phyloP scores from a whole-genome alignment of 352 stramenopile genomes.

The Phytophthora palmivora region DNA sequence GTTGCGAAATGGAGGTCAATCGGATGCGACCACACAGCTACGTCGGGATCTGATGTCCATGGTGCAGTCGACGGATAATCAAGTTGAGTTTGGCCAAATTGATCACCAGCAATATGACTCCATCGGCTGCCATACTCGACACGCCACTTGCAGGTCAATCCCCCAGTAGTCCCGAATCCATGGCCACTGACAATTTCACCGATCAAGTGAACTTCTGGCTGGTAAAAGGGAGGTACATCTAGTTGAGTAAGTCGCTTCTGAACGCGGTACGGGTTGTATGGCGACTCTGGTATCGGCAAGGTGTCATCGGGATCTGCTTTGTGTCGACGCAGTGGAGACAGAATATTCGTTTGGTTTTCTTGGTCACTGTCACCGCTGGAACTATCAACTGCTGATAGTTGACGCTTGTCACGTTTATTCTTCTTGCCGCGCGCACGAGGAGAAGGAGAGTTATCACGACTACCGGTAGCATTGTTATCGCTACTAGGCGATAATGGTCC shows the following conservation, averaged over 20 bases:
- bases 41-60: constrained; percentile 33
- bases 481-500: constrained; percentile 4
- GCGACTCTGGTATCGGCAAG: constrained; percentile 25
- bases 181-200: constrained; percentile 70
- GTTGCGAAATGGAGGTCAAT: constrained; percentile 75
- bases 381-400: constrained; percentile 12
- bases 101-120: constrained; percentile 64
- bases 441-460: constrained; percentile 4
- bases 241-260: constrained; percentile 31
- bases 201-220: constrained; percentile 77
- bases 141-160: constrained; percentile 74
- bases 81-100: constrained; percentile 69
- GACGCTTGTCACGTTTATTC: constrained; percentile 16
- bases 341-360: constrained; percentile 34
- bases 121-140: constrained; percentile 68
- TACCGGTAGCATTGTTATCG: constrained; percentile 22
- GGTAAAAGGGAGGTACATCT: constrained; percentile 46
- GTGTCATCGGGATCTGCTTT: constrained; percentile 32
- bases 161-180: constrained; percentile 46
- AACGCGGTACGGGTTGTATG: constrained; percentile 16
- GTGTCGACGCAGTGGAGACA: constrained; percentile 36
- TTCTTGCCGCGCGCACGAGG: constrained; percentile 11
- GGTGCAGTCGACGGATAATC: constrained; percentile 48
- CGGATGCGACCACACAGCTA: constrained; percentile 67
- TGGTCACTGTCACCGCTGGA: constrained; percentile 33